A percentile compares a stretch with the other conserved stretches of the same genome.
These are phyloP conservation scores for Microstegium vimineum DNA, from an alignment of 176 grass and related monocot genomes.

Conservation along the genomic window DNA sequence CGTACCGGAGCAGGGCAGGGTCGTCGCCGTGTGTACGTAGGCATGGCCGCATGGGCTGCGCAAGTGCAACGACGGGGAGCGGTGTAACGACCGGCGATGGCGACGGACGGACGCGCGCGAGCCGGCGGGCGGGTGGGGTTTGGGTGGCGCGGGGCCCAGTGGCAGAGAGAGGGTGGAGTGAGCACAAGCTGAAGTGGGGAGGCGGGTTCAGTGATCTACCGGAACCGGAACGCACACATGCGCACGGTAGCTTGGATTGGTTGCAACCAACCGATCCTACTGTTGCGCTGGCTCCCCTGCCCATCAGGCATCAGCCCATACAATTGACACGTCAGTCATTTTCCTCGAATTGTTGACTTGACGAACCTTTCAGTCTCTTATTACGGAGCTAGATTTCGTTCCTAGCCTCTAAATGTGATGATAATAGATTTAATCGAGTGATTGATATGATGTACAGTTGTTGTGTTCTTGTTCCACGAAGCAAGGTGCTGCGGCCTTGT, in stretches of 20 bases:
- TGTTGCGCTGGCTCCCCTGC: background rate
- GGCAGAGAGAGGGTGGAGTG: background rate
- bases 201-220: slow-evolving; percentile 49
- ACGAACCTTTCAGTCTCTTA: no score
- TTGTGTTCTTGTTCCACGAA: background rate
- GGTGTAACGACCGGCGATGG: slow-evolving; percentile 31
- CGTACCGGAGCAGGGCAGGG: background rate
- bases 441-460: background rate
- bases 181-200: background rate
- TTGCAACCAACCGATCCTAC: slow-evolving; percentile 44
- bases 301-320: background rate
- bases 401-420: background rate
- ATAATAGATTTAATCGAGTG: background rate
- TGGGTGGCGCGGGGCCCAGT: slow-evolving; percentile 16
- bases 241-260: slow-evolving; percentile 39
- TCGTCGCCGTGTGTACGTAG: background rate
- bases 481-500: background rate
- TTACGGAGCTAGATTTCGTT: no score
- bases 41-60: background rate
- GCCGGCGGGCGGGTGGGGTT: slow-evolving; percentile 29
- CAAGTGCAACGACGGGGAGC: background rate
- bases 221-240: background rate
- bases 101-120: slow-evolving; percentile 23
- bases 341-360: background rate
- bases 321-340: background rate